Percentiles rank a stretch among this genome's conserved stretches.
Conservation (phyloP, 2,329 filamentous ascomycete species). For the Capronia epimyces region DNA sequence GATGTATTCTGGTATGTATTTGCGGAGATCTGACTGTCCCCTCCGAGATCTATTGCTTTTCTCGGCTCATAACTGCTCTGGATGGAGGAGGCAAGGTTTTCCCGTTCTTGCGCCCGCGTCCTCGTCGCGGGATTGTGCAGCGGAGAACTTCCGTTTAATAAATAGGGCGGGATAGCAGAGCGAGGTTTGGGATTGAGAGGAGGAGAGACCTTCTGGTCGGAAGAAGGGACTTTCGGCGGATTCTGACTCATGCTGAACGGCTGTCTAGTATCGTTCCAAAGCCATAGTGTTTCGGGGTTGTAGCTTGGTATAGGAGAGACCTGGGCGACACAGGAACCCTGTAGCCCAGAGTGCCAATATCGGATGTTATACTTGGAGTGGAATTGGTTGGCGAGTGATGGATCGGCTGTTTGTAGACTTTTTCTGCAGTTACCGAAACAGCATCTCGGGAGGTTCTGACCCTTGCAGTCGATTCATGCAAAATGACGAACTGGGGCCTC, state of each 20-base stretch:
- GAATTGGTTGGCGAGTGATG: not conserved
- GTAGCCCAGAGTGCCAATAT: not conserved
- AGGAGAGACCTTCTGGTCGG: slow-evolving; percentile 9
- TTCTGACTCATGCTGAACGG: slow-evolving; percentile 19
- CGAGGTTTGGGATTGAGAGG: slow-evolving; percentile 40
- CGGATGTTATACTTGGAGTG: not conserved
- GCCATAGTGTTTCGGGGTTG: not conserved
- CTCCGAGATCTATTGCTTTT: slow-evolving; percentile 44
- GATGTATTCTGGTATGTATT: slow-evolving; percentile 12
- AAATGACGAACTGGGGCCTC: not conserved
- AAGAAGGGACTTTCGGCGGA: slow-evolving; percentile 12
- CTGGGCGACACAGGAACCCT: too few relatives aligned
- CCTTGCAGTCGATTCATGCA: not conserved
- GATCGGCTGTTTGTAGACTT: not conserved
- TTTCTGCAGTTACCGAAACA: not conserved
- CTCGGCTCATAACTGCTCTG: slow-evolving; percentile 51
- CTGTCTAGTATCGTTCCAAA: not conserved
- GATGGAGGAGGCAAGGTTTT: slow-evolving; percentile 55
- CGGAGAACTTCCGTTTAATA: slow-evolving; percentile 52
- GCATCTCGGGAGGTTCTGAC: not conserved
- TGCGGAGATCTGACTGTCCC: slow-evolving; percentile 25
- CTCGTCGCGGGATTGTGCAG: slow-evolving; percentile 41
- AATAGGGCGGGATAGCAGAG: slow-evolving; percentile 52
- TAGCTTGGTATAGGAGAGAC: too few relatives aligned
- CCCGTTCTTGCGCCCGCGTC: slow-evolving; percentile 50